These are phyloP conservation scores for Arthrobotrys entomopaga DNA, from an alignment of 2,329 filamentous ascomycete genomes.

Conservation along the genomic window DNA sequence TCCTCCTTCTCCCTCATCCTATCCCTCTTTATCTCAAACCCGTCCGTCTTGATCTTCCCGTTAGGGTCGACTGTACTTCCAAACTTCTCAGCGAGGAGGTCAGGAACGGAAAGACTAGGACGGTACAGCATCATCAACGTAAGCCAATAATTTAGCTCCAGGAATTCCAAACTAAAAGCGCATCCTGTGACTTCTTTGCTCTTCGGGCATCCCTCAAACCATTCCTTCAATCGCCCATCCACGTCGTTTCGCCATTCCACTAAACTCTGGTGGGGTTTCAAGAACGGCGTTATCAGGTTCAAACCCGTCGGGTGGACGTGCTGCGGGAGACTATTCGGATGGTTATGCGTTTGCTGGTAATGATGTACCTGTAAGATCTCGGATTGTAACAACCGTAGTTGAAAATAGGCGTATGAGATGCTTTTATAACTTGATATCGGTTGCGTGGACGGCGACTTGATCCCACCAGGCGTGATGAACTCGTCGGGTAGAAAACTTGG, in stretches of 20 bases:
- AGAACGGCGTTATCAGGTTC: conserved; percentile 81
- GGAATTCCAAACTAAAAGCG: conserved; percentile 85
- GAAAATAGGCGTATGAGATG: conserved; percentile 91
- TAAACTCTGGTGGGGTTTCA: conserved; percentile 85
- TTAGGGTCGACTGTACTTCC: conserved; percentile 59
- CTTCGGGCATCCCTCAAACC: conserved; percentile 84
- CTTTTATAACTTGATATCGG: conserved; percentile 84
- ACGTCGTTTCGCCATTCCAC: conserved; percentile 88
- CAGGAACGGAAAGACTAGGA: conserved; percentile 86
- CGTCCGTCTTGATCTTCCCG: conserved; percentile 53
- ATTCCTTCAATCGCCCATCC: conserved; percentile 81
- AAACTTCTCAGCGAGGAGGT: conserved; percentile 82
- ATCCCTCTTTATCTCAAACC: conserved; percentile 31
- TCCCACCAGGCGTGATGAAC: conserved; percentile 83
- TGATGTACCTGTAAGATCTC: conserved; percentile 95
- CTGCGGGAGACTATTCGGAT: conserved; percentile 48
- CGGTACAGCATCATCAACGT: conserved; percentile 95
- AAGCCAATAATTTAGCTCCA: conserved; percentile 98
- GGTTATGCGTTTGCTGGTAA: conserved; percentile 80
- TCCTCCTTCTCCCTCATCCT: conserved; percentile 66
- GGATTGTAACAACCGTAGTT: conserved; percentile 85
- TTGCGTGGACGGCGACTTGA: conserved; percentile 67
- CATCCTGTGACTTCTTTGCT: conserved; percentile 80
- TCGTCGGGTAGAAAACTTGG: conserved; percentile 87
- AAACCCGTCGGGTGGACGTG: conserved; percentile 52